These are phyloP conservation scores for Vaccinium myrtillus DNA, from an alignment of 148 eudicot genomes.

Conservation along the genomic window DNA sequence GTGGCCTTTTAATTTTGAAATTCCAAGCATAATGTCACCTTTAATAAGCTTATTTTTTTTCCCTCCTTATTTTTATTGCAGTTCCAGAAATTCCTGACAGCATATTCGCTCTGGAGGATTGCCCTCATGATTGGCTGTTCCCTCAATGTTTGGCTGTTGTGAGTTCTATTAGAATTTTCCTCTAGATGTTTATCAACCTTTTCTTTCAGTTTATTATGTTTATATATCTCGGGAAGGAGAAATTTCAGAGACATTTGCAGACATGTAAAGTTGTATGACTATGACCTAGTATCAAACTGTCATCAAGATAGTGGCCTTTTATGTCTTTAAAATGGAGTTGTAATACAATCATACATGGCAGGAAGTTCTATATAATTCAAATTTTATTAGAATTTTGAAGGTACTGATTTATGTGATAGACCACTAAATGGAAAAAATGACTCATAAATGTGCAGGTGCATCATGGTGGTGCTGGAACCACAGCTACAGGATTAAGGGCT, in stretches of 20 bases:
- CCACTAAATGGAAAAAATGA: background rate
- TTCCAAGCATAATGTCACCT: background rate
- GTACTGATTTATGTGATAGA: background rate
- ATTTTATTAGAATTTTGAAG: background rate
- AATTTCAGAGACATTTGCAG: background rate
- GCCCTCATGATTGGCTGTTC: conserved; percentile 96
- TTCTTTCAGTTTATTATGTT: background rate
- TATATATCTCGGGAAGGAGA: background rate
- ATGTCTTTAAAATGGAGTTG: conserved; percentile 4
- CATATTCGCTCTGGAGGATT: conserved; percentile 60
- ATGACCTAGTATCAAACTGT: background rate
- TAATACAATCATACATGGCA: background rate
- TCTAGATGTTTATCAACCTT: background rate
- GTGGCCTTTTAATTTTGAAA: background rate
- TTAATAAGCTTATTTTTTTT: background rate
- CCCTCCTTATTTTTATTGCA: conserved; percentile 27
- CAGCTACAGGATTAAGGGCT: conserved; percentile 88
- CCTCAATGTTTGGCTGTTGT: conserved; percentile 88
- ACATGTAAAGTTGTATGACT: background rate
- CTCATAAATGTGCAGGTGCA: conserved; percentile 35
- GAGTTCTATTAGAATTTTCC: conserved; percentile 25
- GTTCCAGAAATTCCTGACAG: conserved; percentile 59
- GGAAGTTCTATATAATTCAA: background rate
- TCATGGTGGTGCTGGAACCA: conserved; percentile 98
- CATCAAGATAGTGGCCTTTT: background rate